Percentiles rank a stretch among this genome's conserved stretches.
Evolutionary conservation across 306 rosid species (phyloP).

Genomic region (Castanea mollissima): DNA sequence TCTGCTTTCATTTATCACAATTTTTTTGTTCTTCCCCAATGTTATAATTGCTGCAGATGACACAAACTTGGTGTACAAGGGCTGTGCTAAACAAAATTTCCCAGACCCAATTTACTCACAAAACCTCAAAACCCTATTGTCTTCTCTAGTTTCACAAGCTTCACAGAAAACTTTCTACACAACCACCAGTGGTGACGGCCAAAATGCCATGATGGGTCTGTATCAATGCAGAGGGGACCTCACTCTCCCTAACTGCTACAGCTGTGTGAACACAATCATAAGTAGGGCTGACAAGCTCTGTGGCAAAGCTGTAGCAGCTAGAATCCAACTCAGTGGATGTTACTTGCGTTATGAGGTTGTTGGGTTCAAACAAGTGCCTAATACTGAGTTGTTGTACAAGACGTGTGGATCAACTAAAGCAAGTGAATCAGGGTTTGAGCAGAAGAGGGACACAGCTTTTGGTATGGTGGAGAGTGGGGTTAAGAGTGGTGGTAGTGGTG

Average conservation of each 20-base stretch:
- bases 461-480: slow-evolving; percentile 59
- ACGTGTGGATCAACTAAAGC: slow-evolving; percentile 50
- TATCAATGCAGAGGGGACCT: slow-evolving; percentile 98
- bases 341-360: slow-evolving; percentile 61
- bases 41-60: slow-evolving; percentile 32
- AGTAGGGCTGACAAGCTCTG: slow-evolving; percentile 45
- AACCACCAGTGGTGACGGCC: slow-evolving; percentile 50
- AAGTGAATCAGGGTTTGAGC: slow-evolving; percentile 53
- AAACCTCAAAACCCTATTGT: slow-evolving; percentile 50
- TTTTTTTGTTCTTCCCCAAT: background rate
- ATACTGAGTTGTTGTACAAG: slow-evolving; percentile 59
- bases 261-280: slow-evolving; percentile 55
- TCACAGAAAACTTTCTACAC: slow-evolving; percentile 55
- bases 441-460: slow-evolving; percentile 60
- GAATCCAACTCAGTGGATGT: slow-evolving; percentile 84
- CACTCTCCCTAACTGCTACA: slow-evolving; percentile 46
- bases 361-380: slow-evolving; percentile 60
- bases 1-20: slow-evolving; percentile 12
- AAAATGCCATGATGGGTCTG: slow-evolving; percentile 39
- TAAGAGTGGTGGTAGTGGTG: slow-evolving; percentile 21
- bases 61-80: slow-evolving; percentile 63
- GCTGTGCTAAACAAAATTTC: slow-evolving; percentile 68
- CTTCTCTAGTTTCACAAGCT: slow-evolving; percentile 47
- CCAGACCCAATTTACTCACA: slow-evolving; percentile 50
- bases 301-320: slow-evolving; percentile 53